Base-by-base conservation (phyloP, 495 filamentous ascomycete genomes). In the Tuber calosporum region DNA sequence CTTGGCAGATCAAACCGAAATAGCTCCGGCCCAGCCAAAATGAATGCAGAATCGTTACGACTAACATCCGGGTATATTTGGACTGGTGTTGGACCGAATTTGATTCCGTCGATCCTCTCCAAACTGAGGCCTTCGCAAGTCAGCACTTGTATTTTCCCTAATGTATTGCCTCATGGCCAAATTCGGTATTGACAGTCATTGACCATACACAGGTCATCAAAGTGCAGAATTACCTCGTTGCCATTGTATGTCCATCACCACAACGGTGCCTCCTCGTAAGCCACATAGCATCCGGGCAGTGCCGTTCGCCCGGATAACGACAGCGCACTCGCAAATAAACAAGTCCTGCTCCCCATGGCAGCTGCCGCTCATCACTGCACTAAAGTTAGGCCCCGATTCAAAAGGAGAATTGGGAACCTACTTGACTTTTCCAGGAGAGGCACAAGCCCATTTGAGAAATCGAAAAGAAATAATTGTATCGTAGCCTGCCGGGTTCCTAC, bases 71-170 rank as follows among this genome's bases (percentile, higher is more conserved):
- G 67, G 42, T 79, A 69, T 53, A 81, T 68, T 62, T 79, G 79
- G 66, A 81, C 77, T 43, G 80, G 80, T 68, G 80, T 81, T 41
- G 80, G 80, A 1, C 80, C 80, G 34, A 81, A 81, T 69, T 88
- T 85, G 84, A 87, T 88, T 84, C 84, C 85, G 83, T 86, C 86
- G 82, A 86, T 83, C 84, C 81, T 81, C 79, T 83, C 83, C 78
- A 81, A 81, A 70, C 77, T 72, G 77, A 82, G 76, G 80, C 74
- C 81, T 82, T 81, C 69, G 77, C 79, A 75, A 75, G 67, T 70
- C 39, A 72, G 74, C 13, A 39, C 45, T 26, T 45, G 37, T 58
- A 8, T 72, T 9, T 39, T 42, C 22, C 40, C 34, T 68, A 40
- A 40, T 20, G 66, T 53, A 82, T 19, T 34, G 26, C 26, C 53